Evolutionary conservation across 2,329 filamentous ascomycete genomes (phyloP).

Genomic region (Penicillium sp.): DNA sequence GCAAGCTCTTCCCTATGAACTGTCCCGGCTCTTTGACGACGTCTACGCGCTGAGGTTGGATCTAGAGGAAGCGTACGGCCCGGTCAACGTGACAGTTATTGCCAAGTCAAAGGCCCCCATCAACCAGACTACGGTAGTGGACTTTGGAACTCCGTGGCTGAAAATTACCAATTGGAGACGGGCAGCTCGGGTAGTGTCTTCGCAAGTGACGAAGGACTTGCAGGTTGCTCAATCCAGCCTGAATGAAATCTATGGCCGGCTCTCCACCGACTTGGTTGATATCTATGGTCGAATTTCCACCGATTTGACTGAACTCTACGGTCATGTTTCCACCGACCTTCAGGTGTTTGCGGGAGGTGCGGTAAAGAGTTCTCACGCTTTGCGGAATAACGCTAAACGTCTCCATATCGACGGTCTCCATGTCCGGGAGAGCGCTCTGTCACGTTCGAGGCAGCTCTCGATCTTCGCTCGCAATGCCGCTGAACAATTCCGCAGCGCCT

Average conservation of each 20-base stretch:
- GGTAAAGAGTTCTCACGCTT: conserved; percentile 32
- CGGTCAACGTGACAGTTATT: conserved; percentile 48
- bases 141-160: conserved; percentile 46
- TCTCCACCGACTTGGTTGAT: conserved; percentile 37
- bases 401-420: conserved; percentile 25
- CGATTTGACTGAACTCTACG: conserved; percentile 36
- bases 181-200: conserved; percentile 35
- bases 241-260: conserved; percentile 35
- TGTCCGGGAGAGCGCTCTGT: conserved; percentile 25
- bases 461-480: conserved; percentile 28
- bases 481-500: conserved; percentile 30
- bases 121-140: conserved; percentile 37
- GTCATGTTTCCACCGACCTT: conserved; percentile 37
- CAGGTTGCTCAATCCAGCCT: conserved; percentile 37
- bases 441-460: conserved; percentile 34
- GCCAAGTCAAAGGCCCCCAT: conserved; percentile 34
- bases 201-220: conserved; percentile 37
- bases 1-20: conserved; percentile 40
- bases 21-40: conserved; percentile 51
- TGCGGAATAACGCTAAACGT: conserved; percentile 29
- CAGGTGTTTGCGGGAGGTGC: conserved; percentile 38
- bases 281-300: conserved; percentile 37
- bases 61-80: conserved; percentile 47
- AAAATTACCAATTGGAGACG: conserved; percentile 46
- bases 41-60: conserved; percentile 51